These are phyloP conservation scores for Populus tremula DNA, from an alignment of 345 rosid species.

Conservation along the genomic window DNA sequence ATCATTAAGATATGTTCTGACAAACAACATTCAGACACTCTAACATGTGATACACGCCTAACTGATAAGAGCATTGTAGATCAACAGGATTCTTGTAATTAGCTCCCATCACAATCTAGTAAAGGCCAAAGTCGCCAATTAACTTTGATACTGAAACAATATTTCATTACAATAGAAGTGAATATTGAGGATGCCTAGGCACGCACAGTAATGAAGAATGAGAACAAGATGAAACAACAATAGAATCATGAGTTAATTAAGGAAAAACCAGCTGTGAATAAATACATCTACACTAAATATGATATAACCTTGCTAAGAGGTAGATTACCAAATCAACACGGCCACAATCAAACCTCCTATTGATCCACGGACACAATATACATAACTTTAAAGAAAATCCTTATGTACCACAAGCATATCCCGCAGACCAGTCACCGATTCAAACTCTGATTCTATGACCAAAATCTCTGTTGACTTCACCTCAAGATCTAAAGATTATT, in stretches of 20 bases:
- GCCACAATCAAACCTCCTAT: neutral
- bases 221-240: neutral
- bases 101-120: neutral
- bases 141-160: neutral
- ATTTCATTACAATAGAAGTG: neutral
- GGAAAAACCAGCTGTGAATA: neutral
- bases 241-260: neutral
- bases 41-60: neutral
- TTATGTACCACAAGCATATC: neutral
- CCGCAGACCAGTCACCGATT: neutral
- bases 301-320: neutral
- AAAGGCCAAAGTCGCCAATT: neutral
- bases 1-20: neutral
- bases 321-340: neutral
- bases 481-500: neutral
- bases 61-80: neutral
- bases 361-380: neutral
- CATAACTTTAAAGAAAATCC: neutral
- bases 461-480: neutral
- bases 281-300: neutral
- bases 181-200: neutral
- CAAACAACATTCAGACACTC: neutral
- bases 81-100: neutral
- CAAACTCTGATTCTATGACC: neutral
- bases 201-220: neutral